These are phyloP conservation scores for Eragrostis tef DNA, from an alignment of 202 grass and related monocot species.

Conservation along the genomic window DNA sequence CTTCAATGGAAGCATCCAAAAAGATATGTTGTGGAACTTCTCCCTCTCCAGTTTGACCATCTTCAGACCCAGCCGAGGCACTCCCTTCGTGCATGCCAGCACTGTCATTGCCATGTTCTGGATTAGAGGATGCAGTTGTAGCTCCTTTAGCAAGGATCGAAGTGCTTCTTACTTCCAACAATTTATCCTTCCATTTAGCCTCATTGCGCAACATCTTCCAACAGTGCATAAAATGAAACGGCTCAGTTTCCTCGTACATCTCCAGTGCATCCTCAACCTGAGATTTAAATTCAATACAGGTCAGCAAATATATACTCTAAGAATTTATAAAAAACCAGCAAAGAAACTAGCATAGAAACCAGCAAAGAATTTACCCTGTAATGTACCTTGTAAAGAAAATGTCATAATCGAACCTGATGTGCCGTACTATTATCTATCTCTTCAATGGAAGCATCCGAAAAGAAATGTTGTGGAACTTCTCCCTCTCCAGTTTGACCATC, in stretches of 20 bases:
- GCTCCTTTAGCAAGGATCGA: no score
- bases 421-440: no score
- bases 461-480: no score
- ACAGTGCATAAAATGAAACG: neutral
- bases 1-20: neutral
- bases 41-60: neutral
- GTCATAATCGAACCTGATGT: no score
- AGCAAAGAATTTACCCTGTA: neutral
- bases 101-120: neutral
- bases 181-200: no score
- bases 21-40: neutral
- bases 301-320: neutral
- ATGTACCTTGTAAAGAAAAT: no score
- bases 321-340: neutral
- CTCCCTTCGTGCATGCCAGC: no score
- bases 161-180: no score
- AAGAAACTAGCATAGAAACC: neutral
- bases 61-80: neutral
- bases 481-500: no score
- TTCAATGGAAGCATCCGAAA: no score
- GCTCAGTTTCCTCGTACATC: neutral
- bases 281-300: neutral
- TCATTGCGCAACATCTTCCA: no score
- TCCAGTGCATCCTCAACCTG: neutral
- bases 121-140: neutral